Percentiles rank a stretch among this genome's conserved stretches.
phyloP scores from a whole-genome alignment of 108 stramenopile genomes.

The Conticribra weissflogii region DNA sequence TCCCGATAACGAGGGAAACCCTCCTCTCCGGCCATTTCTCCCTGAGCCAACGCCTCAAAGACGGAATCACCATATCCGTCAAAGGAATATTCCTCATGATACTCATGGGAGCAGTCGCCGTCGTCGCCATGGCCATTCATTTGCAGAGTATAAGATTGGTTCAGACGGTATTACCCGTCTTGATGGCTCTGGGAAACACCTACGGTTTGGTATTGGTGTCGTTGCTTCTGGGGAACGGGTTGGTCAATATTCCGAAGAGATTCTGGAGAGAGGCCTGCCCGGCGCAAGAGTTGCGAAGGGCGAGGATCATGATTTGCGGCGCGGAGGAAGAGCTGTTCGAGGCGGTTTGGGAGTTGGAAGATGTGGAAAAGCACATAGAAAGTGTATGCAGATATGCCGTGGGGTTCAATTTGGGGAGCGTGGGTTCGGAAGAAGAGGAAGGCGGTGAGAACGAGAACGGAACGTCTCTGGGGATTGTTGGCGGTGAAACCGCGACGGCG shows the following conservation, averaged over 20 bases:
- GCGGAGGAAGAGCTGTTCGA: slow-evolving; percentile 68
- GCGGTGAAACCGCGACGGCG: too few species aligned
- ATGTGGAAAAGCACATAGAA: slow-evolving; percentile 58
- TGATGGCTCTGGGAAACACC: slow-evolving; percentile 87
- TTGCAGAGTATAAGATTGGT: slow-evolving; percentile 37
- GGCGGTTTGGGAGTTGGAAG: slow-evolving; percentile 65
- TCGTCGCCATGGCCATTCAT: slow-evolving; percentile 50
- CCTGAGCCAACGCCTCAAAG: slow-evolving; percentile 44
- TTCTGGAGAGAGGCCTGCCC: slow-evolving; percentile 70
- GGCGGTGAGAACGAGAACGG: slow-evolving; percentile 12
- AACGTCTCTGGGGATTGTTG: too few species aligned
- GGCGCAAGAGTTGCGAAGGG: slow-evolving; percentile 59
- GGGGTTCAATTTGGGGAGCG: slow-evolving; percentile 30
- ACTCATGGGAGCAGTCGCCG: slow-evolving; percentile 25
- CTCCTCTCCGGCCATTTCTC: slow-evolving; percentile 75
- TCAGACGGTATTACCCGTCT: slow-evolving; percentile 48
- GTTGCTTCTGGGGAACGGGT: slow-evolving; percentile 76
- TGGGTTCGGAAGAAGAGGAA: slow-evolving; percentile 14
- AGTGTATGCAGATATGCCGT: slow-evolving; percentile 24
- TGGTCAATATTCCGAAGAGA: slow-evolving; percentile 76
- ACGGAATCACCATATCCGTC: slow-evolving; percentile 51
- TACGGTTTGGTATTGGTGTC: slow-evolving; percentile 83
- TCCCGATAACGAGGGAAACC: slow-evolving; percentile 65
- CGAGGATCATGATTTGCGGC: slow-evolving; percentile 57
- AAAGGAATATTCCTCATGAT: slow-evolving; percentile 21